Conservation (phyloP, 805 yeast species). For the Priceomyces haplophilus region DNA sequence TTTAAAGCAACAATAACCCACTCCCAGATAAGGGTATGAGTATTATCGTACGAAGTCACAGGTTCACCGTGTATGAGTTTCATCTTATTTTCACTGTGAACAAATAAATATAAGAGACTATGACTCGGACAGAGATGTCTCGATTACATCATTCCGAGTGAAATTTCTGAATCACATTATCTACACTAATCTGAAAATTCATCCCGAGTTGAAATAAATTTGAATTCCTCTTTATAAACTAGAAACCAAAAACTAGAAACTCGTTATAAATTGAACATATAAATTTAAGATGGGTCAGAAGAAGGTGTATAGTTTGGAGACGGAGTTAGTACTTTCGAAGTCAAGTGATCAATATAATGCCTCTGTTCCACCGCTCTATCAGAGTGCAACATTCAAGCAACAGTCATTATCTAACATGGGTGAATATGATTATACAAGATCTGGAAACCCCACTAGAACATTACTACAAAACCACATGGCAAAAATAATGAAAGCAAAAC, state of each 20-base stretch:
- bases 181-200: neutral
- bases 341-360: constrained; percentile 70
- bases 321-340: constrained; percentile 63
- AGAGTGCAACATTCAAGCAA: constrained; percentile 93
- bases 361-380: constrained; percentile 84
- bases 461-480: constrained; percentile 74
- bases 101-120: too few species aligned
- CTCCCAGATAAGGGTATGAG: too few species aligned
- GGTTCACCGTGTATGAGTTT: too few species aligned
- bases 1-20: too few species aligned
- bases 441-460: constrained; percentile 92
- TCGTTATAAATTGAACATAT: neutral
- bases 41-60: too few species aligned
- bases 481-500: constrained; percentile 71
- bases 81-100: too few species aligned
- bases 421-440: constrained; percentile 70
- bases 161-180: constrained; percentile 1
- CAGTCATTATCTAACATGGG: constrained; percentile 70
- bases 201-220: neutral
- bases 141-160: constrained; percentile 10
- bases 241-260: too few species aligned
- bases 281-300: constrained; percentile 12
- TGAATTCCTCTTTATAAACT: too few species aligned
- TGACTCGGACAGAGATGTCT: neutral
- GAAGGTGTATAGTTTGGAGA: constrained; percentile 54